Base-by-base conservation (phyloP, 108 stramenopile species). In the Schizochytrium sp. region DNA sequence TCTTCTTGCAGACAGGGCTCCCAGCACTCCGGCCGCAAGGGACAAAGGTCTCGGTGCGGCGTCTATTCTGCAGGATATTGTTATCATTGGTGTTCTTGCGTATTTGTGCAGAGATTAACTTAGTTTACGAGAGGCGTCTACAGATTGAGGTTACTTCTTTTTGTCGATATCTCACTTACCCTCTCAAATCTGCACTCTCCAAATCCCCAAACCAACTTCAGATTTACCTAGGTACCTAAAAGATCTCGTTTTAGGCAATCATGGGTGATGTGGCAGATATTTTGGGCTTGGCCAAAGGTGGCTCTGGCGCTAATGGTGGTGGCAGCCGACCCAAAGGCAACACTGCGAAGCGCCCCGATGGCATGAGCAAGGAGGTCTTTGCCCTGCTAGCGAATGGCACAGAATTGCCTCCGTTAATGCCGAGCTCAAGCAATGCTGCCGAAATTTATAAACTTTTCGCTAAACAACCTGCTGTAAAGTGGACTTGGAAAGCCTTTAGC, bases 361-460 rank as follows among this genome's bases (percentile, higher is more conserved):
- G 76, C 17, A 83, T 83, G 76, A 83, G 76, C 76, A 49, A 55
- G 76, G 76, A 83, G 76, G 76, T 83, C 76, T 83, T 83, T 28
- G 76, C 76, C 5, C 53, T 83, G 45, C 47, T 83, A 10, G 76
- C 50, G 3, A 55, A 49, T 3, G 53, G 53, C 45, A 55, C 76
- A 5, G 64, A 69, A 44, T 53, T 83, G 12, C 76, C 76, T 5
- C 53, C 76, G 50, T 10, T 83, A 28, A 40, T 40, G 45, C 76
- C 76, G 5, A 53, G 76, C 28, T 47, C 76, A 5, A 50, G 28
- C 50, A 69, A 69, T 12, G 5, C 64, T 7, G 64, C 64, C 1
- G 64, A 38, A 15, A 10, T 44, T 2, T 69, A 69, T 44, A 69
- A 69, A 44, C 15, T 47, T 13, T 17, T 49, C 10, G 47, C 76